Base-by-base conservation (phyloP, 139 green algal species). In the Axilococcus clingmanii region DNA sequence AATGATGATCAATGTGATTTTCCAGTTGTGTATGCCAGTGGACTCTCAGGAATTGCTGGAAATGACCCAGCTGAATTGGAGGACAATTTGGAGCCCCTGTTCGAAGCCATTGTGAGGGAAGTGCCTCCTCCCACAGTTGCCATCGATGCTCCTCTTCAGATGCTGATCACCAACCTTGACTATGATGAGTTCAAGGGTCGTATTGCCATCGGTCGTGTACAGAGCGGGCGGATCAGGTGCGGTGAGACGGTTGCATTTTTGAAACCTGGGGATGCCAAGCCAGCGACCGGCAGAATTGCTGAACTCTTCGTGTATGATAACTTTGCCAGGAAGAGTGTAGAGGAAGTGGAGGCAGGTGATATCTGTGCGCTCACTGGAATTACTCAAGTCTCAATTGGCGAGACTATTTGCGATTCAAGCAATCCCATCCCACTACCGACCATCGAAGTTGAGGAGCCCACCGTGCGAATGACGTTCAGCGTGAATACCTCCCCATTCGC, bases 261-360 rank as follows among this genome's bases (percentile, higher is more conserved):
- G 33, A 68, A 72, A 52, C 57, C 69, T 19, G n/a, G n/a, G n/a
- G 72, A 62, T 57, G 40, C 4, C 40, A 33, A 52, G 27, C 15
- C 35, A 29, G 30, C 33, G 43, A 24, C 15, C 7, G 42, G 41
- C 27, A 91, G 88, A 71, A 59, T 97, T 6, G 40, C 57, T 1
- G 91, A 99, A 75, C 63, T 96, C 50, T 96, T 95, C 77, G 86
- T 96, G 38, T 99, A 96, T 72, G 76, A 94, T 61, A 94, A 97
- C 74, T 97, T 97, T 71, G 36, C 37, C 17, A 61, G 52, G 17
- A 58, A 47, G 19, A 20, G 42, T 3, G 77, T 82, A 14, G 79
- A 88, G 0, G 63, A 76, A 48, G 90, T 95, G 48, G 41, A 68
- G 30, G 87, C 89, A 0, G 90, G 90, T 27, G 90, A 97, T 75